Evolutionary conservation across 176 grass and related monocot genomes (phyloP).

Genomic region (Oryza meridionalis): DNA sequence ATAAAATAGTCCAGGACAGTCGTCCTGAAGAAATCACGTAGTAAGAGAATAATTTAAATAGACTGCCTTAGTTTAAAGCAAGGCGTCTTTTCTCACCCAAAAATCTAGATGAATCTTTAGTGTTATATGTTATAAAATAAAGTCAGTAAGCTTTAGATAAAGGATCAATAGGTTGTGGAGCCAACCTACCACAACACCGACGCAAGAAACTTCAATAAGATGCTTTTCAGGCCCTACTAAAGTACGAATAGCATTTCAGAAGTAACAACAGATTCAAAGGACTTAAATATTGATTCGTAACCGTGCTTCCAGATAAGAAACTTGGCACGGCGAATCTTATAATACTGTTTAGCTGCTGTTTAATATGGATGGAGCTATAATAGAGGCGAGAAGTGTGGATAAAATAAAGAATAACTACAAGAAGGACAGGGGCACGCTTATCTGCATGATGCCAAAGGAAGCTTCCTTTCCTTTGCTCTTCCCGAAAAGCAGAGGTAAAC

Average conservation of each 20-base stretch:
- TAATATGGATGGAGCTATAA: slow-evolving; percentile 41
- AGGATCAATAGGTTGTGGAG: slow-evolving; percentile 31
- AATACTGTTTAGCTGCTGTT: slow-evolving; percentile 32
- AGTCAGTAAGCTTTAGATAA: slow-evolving; percentile 27
- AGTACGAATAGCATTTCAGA: slow-evolving; percentile 34
- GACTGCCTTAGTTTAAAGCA: slow-evolving; percentile 34
- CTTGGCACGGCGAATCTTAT: slow-evolving; percentile 39
- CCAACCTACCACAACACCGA: slow-evolving; percentile 10
- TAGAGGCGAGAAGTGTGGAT: slow-evolving; percentile 13
- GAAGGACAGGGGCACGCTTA: slow-evolving; percentile 10
- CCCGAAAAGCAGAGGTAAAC: slow-evolving; percentile 44
- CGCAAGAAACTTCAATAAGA: slow-evolving; percentile 34
- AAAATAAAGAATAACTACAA: slow-evolving; percentile 28
- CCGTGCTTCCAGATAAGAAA: slow-evolving; percentile 48
- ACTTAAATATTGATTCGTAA: slow-evolving; percentile 23
- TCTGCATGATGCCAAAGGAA: slow-evolving; percentile 49
- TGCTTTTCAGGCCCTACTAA: slow-evolving; percentile 35
- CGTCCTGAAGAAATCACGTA: slow-evolving; percentile 23
- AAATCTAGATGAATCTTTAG: slow-evolving; percentile 38
- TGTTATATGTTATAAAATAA: slow-evolving; percentile 27
- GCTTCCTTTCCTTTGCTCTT: slow-evolving; percentile 50
- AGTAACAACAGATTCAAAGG: slow-evolving; percentile 16
- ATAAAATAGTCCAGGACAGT: slow-evolving; percentile 15
- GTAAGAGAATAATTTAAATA: slow-evolving; percentile 12
- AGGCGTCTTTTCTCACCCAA: slow-evolving; percentile 42